A percentile compares a stretch with the other conserved stretches of the same genome.
Evolutionary conservation across 2,329 filamentous ascomycete species (phyloP).

Genomic region (Aspergillus versicolor): DNA sequence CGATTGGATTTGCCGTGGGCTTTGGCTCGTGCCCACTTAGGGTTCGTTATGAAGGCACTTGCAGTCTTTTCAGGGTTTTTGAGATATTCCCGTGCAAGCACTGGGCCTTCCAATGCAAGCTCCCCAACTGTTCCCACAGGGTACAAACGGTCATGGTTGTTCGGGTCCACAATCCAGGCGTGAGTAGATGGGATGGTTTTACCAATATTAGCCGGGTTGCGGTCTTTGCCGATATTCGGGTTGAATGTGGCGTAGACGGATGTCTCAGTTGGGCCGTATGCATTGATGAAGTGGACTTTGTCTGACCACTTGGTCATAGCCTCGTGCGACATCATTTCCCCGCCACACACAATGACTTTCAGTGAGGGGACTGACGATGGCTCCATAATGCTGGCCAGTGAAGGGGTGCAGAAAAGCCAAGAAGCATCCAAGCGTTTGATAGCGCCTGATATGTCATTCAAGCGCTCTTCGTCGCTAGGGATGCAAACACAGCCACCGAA

Average conservation of each 20-base stretch:
- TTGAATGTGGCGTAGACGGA: conserved; percentile 33
- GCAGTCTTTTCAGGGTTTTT: conserved; percentile 34
- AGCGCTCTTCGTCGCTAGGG: conserved; percentile 46
- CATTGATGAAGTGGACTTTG: conserved; percentile 38
- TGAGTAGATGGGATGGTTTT: conserved; percentile 20
- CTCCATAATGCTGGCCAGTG: conserved; percentile 42
- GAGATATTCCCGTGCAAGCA: conserved; percentile 41
- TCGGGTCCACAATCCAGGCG: conserved; percentile 35
- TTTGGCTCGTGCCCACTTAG: conserved; percentile 20
- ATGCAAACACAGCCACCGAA: conserved; percentile 51
- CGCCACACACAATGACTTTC: conserved; percentile 45
- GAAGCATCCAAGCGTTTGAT: conserved; percentile 53
- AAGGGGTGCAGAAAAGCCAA: conserved; percentile 48
- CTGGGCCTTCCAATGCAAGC: conserved; percentile 39
- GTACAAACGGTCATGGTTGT: conserved; percentile 30
- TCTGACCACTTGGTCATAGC: conserved; percentile 69
- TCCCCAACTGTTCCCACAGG: conserved; percentile 38
- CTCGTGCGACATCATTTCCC: conserved; percentile 66
- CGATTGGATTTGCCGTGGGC: no score
- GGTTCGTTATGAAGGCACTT: conserved; percentile 26
- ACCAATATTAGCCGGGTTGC: conserved; percentile 21
- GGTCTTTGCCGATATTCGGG: conserved; percentile 23
- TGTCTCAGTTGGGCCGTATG: conserved; percentile 41
- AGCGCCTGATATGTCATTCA: conserved; percentile 48
- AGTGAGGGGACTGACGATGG: conserved; percentile 41